Base-by-base conservation (phyloP, 2,329 filamentous ascomycete genomes). In the Apiospora arundinis region DNA sequence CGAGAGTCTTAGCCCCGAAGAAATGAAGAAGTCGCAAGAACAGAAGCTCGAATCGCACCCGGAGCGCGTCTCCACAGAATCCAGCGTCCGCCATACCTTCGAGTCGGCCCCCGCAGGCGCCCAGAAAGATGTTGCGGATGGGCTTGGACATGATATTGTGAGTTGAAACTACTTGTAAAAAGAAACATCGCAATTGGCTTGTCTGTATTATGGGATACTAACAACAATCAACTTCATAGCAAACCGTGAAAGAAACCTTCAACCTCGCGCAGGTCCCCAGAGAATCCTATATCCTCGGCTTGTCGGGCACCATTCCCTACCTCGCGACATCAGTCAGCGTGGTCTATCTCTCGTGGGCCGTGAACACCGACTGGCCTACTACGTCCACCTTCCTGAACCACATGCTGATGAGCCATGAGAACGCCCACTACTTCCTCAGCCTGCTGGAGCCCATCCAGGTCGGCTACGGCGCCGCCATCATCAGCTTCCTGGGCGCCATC, bases 401-500 rank as follows among this genome's bases (percentile, higher is more conserved):
- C 71, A 83, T 91, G 70, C 79, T 95, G 72, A 82, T 97, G 75
- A 89, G 87, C 74, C 90, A 91, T 68, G 89, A 94, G 68, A 92
- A 89, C 2, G 95, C 95, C 2, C 89, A 91, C 73, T 83, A 92
- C 32, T 85, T 94, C 70, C 87, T 98, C 12, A 88, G 92, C 75
- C 81, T 94, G 21, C 86, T 97, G 42, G 95, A 97, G 83, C 95
- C 95, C 16, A 84, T 98, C 69, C 95, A 98, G 82, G 88, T 98
- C 70, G 95, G 94, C 72, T 97, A 97, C 77, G 95, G 95, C 70
- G 95, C 95, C 67, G 90, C 97, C 71, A 96, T 97, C 77, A 93
- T 97, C 77, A 97, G 95, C 40, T 98, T 97, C 86, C 89, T 98
- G 1, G 95, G 95, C 63, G 95, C 95, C 45, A 91, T 97, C 77